Base-by-base conservation (phyloP, 768 basidiomycete genomes). In the Flagelloscypha sp. region DNA sequence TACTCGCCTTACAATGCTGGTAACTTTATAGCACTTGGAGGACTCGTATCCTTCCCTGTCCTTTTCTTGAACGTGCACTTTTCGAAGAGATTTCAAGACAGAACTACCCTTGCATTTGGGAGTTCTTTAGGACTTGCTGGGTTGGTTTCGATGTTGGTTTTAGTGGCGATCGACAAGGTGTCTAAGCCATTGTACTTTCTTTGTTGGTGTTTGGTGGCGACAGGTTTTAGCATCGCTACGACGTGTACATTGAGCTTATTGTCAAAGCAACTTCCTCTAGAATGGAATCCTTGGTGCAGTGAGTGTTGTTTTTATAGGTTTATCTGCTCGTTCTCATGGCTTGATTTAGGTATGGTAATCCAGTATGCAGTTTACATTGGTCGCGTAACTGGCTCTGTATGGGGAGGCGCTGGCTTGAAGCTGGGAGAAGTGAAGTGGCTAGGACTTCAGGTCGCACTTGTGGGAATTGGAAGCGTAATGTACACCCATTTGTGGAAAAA, bases 181-280 rank as follows among this genome's bases (percentile, higher is more conserved):
- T 61, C 54, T 17, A n/a, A n/a, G n/a, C n/a, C n/a, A n/a, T n/a
- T n/a, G n/a, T 77, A 73, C 40, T 63, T 63, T 36, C 48, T 66
- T 6, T 67, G 63, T 40, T 72, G 76, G 76, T 70, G 70, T 58
- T 61, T 71, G 25, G 61, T 82, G 16, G 79, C 82, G 17, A 62
- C 82, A 4, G 81, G 82, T 1, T 84, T 83, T 62, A 83, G 83
- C 53, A 59, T 83, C 8, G 70, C 76, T n/a, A 78, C 70, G 43
- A 82, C 78, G 2, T 72, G 76, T 37, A 82, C 81, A 21, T 58
- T 82, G 41, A 76, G 75, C 38, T 50, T 80, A 37, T 55, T 84
- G 18, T 76, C 74, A 42, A 84, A 84, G 54, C 79, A 79, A 52
- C 62, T 83, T 20, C 79, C 81, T 2, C 62, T 65, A 5, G 54